These are phyloP conservation scores for Cladosporium sp. DNA, from an alignment of 2,329 filamentous ascomycete genomes.

Conservation along the genomic window DNA sequence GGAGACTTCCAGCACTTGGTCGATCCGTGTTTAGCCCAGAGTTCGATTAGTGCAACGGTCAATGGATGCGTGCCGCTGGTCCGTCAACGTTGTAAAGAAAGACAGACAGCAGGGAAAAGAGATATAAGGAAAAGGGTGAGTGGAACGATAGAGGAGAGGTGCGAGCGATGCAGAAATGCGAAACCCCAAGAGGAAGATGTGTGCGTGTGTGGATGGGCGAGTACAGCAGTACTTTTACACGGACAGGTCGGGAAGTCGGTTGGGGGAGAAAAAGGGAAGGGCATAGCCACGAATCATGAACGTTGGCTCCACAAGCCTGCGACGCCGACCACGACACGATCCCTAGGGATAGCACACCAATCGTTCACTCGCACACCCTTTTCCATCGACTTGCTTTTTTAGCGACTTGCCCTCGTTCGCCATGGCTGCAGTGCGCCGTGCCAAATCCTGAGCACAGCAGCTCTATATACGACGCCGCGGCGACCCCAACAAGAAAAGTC, in stretches of 20 bases:
- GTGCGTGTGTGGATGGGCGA: too few relatives aligned
- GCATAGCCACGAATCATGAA: background rate
- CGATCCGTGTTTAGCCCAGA: slow-evolving; percentile 8
- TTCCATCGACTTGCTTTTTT: too few relatives aligned
- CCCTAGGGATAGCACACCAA: background rate
- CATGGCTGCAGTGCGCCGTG: too few relatives aligned
- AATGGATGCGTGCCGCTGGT: background rate
- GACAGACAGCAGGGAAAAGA: background rate
- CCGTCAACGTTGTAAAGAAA: background rate
- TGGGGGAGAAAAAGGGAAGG: background rate
- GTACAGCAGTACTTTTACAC: too few relatives aligned
- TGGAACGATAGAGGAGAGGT: background rate
- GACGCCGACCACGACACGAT: background rate
- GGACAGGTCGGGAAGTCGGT: background rate
- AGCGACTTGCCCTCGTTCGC: too few relatives aligned
- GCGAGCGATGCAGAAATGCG: background rate
- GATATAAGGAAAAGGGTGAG: background rate
- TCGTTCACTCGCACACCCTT: too few relatives aligned
- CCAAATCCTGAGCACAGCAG: too few relatives aligned
- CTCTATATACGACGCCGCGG: too few relatives aligned
- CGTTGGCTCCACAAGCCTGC: background rate
- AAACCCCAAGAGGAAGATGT: too few relatives aligned
- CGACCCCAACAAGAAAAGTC: too few relatives aligned
- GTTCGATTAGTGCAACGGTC: slow-evolving; percentile 11
- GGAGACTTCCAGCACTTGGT: slow-evolving; percentile 21